phyloP scores from a whole-genome alignment of 108 stramenopile genomes.

The Skeletonema tropicum region DNA sequence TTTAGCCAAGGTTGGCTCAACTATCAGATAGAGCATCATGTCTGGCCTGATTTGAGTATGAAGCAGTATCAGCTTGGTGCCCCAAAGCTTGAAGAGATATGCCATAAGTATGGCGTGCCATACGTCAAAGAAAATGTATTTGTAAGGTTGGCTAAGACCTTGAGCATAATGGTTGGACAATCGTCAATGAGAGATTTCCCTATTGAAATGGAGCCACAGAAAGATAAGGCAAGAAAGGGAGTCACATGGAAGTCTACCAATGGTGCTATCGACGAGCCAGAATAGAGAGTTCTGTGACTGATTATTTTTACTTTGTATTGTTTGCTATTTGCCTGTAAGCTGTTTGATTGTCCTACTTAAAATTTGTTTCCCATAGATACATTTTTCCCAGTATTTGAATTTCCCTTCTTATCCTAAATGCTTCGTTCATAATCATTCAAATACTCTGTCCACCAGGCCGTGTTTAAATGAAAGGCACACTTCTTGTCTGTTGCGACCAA shows the following conservation, averaged over 20 bases:
- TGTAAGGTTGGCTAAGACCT: slow-evolving; percentile 56
- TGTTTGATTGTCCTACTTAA: not conserved
- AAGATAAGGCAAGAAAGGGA: slow-evolving; percentile 37
- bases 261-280: slow-evolving; percentile 57
- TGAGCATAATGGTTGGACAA: slow-evolving; percentile 73
- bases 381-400: not conserved
- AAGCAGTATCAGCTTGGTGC: slow-evolving; percentile 66
- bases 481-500: slow-evolving; percentile 30
- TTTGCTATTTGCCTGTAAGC: not conserved
- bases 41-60: slow-evolving; percentile 77
- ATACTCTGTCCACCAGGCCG: slow-evolving; percentile 49
- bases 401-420: not conserved
- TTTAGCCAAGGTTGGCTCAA: slow-evolving; percentile 76
- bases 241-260: slow-evolving; percentile 60
- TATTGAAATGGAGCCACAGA: slow-evolving; percentile 30
- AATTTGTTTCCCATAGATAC: not conserved
- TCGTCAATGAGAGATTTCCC: slow-evolving; percentile 66
- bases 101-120: slow-evolving; percentile 60
- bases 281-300: not conserved
- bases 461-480: slow-evolving; percentile 27
- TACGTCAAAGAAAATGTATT: slow-evolving; percentile 70
- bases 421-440: slow-evolving; percentile 39
- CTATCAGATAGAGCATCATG: slow-evolving; percentile 80
- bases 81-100: slow-evolving; percentile 58
- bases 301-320: not conserved